phyloP scores from a whole-genome alignment of 2,329 filamentous ascomycete genomes.

The Pseudogymnoascus sp. region DNA sequence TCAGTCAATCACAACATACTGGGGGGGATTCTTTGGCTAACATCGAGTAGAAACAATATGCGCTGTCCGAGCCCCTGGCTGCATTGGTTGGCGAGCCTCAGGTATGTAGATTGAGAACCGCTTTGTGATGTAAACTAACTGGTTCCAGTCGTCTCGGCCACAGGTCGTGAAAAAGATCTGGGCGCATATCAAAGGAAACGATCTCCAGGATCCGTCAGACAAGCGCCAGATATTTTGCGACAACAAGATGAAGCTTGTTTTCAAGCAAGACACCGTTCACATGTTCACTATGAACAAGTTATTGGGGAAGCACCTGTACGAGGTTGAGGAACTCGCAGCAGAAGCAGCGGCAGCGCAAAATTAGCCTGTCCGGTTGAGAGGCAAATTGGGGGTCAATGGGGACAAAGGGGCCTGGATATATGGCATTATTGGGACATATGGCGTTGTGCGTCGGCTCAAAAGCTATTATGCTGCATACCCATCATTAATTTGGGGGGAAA shows the following conservation, averaged over 20 bases:
- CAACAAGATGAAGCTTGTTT: constrained; percentile 83
- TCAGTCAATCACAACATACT: constrained; percentile 37
- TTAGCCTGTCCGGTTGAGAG: neutral
- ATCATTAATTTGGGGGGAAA: neutral
- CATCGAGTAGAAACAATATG: constrained; percentile 57
- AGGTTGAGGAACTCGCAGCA: constrained; percentile 58
- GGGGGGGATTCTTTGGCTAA: neutral
- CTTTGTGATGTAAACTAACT: neutral
- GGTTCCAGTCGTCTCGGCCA: constrained; percentile 71
- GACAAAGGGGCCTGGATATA: constrained; percentile 7
- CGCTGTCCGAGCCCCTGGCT: constrained; percentile 63
- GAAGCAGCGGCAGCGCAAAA: constrained; percentile 22
- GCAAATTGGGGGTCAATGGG: neutral
- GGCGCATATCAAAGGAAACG: constrained; percentile 84
- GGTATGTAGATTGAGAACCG: constrained; percentile 39
- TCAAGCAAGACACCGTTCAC: constrained; percentile 84
- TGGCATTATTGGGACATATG: neutral
- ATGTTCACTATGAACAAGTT: constrained; percentile 99
- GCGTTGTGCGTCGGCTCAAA: neutral
- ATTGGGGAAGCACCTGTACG: constrained; percentile 82
- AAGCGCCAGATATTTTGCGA: constrained; percentile 92
- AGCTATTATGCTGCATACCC: constrained; percentile 5
- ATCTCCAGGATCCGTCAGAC: constrained; percentile 85
- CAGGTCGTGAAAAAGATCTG: constrained; percentile 96
- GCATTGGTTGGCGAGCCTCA: constrained; percentile 64